phyloP scores from a whole-genome alignment of 257 asterid genomes.

The Nicotiana paniculata region DNA sequence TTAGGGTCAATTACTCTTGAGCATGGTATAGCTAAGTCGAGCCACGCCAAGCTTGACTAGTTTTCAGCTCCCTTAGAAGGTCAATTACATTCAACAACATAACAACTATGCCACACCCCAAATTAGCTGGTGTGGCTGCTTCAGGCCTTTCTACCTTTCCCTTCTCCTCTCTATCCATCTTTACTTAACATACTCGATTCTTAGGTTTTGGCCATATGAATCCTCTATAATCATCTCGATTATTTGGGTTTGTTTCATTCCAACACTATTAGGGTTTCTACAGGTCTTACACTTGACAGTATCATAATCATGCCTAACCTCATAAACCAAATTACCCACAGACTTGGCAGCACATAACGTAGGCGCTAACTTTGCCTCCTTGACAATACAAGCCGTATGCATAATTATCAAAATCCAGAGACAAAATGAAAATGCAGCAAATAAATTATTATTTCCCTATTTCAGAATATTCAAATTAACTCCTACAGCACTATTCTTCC shows the following conservation, averaged over 20 bases:
- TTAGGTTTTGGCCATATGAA: neutral
- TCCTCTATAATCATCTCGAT: neutral
- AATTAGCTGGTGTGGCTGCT: no score
- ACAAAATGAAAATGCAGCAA: neutral
- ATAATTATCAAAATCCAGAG: neutral
- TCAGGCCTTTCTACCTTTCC: no score
- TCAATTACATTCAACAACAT: neutral
- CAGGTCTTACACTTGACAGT: neutral
- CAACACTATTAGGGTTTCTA: neutral
- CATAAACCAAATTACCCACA: neutral
- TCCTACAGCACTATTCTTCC: neutral
- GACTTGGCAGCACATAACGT: neutral
- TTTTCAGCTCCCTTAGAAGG: neutral
- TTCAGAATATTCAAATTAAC: neutral
- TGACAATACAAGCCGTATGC: neutral
- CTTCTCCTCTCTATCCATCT: no score
- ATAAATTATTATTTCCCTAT: neutral
- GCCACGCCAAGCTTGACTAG: neutral
- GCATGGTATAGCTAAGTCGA: neutral
- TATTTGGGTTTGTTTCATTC: neutral
- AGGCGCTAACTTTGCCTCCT: neutral
- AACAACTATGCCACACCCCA: no score
- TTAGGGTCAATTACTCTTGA: neutral
- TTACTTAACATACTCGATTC: no score
- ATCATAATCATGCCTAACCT: neutral